Evolutionary conservation across 2,329 filamentous ascomycete genomes (phyloP), one percentile per base, ranked within the genome.

Genomic region (Monosporascus sp.): DNA sequence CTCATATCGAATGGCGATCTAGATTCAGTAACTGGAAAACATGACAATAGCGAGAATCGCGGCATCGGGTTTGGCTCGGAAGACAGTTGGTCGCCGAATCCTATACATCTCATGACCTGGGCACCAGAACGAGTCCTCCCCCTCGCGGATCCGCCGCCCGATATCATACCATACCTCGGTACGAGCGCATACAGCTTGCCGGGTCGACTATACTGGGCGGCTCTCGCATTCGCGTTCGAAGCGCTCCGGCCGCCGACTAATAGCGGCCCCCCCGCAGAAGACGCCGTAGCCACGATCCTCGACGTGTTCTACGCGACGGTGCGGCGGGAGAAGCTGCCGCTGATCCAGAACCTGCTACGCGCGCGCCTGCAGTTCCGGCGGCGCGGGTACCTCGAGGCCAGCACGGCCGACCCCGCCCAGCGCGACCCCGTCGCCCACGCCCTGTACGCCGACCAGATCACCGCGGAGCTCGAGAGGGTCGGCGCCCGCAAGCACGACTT

Each of bases 131-230:
- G 52, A 52, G 47, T 53, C 20, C 41, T 59, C 44, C 55, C 57
- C 16, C 26, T 55, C 19, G 34, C 51, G 14, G 41, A 46, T 14
- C 57, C 58, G n/a, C 58, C 58, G 11, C 44, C 50, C 2, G 58
- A 60, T 38, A 60, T 60, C 26, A n/a, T 59, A 11, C 56, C 56
- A 8, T 59, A 57, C 27, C 47, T 60, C 34, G 58, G 58, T 6
- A 34, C 44, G 2, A 52, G 54, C 2, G 54, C 56, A 5, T 59
- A 60, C 26, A 59, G 51, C 5, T 5, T 60, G n/a, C 51, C 56
- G 4, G 58, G 56, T 5, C 56, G 57, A 14, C 38, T 60, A n/a
- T 59, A 59, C 48, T 60, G 58, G 58, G 40, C 56, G 7, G 49
- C 56, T 1, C 38, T 60, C 47, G 53, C 56, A 5, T 60, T 56